Conservation (phyloP, 2,329 filamentous ascomycete genomes). For the Colletotrichum tofieldiae region DNA sequence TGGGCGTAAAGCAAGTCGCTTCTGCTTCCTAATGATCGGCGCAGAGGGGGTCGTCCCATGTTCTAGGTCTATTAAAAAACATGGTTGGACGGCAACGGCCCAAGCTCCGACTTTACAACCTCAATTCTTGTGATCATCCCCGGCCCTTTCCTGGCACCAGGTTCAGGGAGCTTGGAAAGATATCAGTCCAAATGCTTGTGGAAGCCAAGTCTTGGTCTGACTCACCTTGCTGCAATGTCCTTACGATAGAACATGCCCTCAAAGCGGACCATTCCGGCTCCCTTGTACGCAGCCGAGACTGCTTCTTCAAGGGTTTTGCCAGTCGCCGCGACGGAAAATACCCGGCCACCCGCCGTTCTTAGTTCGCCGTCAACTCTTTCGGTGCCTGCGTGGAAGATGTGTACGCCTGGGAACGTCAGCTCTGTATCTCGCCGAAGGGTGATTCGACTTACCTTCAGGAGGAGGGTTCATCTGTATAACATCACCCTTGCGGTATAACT, state of each 20-base stretch:
- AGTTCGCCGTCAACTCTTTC: constrained; percentile 74
- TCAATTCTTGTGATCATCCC: neutral
- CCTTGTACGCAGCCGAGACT: constrained; percentile 89
- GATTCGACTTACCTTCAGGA: constrained; percentile 40
- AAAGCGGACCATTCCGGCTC: constrained; percentile 85
- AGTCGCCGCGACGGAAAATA: constrained; percentile 92
- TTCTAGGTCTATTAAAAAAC: neutral
- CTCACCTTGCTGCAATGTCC: constrained; percentile 80
- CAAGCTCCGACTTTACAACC: neutral
- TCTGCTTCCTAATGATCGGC: neutral
- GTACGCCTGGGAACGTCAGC: constrained; percentile 60
- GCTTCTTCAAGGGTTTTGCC: constrained; percentile 82
- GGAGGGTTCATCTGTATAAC: constrained; percentile 61
- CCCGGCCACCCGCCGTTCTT: constrained; percentile 86
- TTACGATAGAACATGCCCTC: constrained; percentile 92
- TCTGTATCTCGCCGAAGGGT: too few relatives aligned
- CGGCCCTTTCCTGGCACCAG: constrained; percentile 13
- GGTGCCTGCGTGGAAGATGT: constrained; percentile 96
- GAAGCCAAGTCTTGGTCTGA: neutral
- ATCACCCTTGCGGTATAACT: constrained; percentile 85
- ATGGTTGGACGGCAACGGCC: constrained; percentile 1
- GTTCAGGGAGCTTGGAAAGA: neutral
- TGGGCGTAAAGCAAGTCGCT: too few relatives aligned
- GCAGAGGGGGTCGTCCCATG: neutral
- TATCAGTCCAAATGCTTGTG: neutral